These are phyloP conservation scores for Thielaviopsis musarum DNA, from an alignment of 2,329 filamentous ascomycete species.

Conservation along the genomic window DNA sequence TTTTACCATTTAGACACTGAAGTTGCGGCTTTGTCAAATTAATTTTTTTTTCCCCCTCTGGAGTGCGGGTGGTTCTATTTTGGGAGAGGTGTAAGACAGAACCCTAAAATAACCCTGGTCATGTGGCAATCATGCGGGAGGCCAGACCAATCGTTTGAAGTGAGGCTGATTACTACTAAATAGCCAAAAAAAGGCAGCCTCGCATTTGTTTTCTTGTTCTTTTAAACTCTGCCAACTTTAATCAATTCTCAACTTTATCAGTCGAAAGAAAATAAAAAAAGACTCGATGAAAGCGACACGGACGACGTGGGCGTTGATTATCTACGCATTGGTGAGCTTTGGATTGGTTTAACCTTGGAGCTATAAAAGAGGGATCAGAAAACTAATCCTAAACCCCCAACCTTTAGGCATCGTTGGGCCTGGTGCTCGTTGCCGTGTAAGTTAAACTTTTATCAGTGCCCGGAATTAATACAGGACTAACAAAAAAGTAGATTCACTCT, in stretches of 20 bases:
- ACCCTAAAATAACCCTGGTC: neutral
- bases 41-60: no score
- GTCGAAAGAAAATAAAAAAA: no score
- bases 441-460: no score
- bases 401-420: neutral
- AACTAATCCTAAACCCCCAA: neutral
- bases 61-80: no score
- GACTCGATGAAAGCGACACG: no score
- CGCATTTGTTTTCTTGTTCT: neutral
- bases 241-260: neutral
- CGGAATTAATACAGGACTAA: no score
- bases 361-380: neutral
- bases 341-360: neutral
- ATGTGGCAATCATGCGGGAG: neutral
- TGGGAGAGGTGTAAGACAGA: neutral
- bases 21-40: no score
- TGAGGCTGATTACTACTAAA: no score
- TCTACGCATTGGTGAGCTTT: slow-evolving; percentile 3
- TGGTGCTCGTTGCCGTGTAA: neutral
- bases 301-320: neutral
- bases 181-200: neutral
- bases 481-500: neutral
- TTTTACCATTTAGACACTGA: no score
- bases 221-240: neutral
- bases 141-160: neutral